Evolutionary conservation across 495 filamentous ascomycete species (phyloP).

Genomic region (Hamigera avellanea): DNA sequence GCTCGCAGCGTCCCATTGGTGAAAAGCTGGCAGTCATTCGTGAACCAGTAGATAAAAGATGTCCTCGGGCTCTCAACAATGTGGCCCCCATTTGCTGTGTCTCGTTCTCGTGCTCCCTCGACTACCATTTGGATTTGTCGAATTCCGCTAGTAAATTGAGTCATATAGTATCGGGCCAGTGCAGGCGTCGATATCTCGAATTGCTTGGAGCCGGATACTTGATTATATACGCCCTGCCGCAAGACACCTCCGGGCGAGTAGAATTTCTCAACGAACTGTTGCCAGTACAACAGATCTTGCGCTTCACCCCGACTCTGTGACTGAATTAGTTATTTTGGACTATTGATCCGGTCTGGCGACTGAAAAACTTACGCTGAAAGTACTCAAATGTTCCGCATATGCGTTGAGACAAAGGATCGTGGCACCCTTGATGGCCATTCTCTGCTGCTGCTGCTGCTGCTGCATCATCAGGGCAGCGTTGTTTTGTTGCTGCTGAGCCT

Average conservation of each 20-base stretch:
- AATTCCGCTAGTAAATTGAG: slow-evolving; percentile 75
- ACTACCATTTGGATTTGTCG: slow-evolving; percentile 67
- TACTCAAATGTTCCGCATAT: slow-evolving; percentile 61
- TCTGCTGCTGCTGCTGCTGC: slow-evolving; percentile 26
- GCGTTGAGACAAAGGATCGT: slow-evolving; percentile 52
- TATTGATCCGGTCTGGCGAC: too few relatives aligned
- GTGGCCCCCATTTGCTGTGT: slow-evolving; percentile 48
- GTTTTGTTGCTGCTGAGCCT: slow-evolving; percentile 32
- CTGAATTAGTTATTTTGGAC: slow-evolving; percentile 11
- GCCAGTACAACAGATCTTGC: slow-evolving; percentile 61
- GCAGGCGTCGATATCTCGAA: slow-evolving; percentile 69
- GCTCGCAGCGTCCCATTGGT: slow-evolving; percentile 49
- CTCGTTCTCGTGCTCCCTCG: slow-evolving; percentile 41
- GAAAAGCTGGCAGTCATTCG: slow-evolving; percentile 60
- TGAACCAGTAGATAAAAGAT: slow-evolving; percentile 63
- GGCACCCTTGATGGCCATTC: slow-evolving; percentile 42
- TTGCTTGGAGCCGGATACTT: slow-evolving; percentile 46
- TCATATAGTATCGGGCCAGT: slow-evolving; percentile 69
- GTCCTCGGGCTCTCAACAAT: slow-evolving; percentile 50
- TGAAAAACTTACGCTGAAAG: slow-evolving; percentile 41
- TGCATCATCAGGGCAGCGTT: slow-evolving; percentile 35
- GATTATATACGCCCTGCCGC: slow-evolving; percentile 47
- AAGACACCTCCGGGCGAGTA: slow-evolving; percentile 63
- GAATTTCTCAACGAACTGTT: slow-evolving; percentile 60
- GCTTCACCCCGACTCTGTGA: slow-evolving; percentile 41